phyloP scores from a whole-genome alignment of 495 filamentous ascomycete species.

The Xylaria cubensis region DNA sequence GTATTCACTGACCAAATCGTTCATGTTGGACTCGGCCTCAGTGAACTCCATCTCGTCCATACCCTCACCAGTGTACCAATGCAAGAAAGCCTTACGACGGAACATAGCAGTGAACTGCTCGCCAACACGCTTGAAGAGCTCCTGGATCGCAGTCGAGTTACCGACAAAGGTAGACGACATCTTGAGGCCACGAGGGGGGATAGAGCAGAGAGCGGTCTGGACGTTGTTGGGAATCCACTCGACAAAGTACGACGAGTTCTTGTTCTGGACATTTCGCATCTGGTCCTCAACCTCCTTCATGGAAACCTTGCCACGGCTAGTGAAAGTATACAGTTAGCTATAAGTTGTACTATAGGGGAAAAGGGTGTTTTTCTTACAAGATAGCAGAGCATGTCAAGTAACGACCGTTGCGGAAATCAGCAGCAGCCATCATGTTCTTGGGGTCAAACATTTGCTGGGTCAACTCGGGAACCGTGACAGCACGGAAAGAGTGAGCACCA shows the following conservation, averaged over 20 bases:
- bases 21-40: constrained; percentile 99
- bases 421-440: constrained; percentile 99
- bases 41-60: constrained; percentile 99
- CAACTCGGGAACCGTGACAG: constrained; percentile 95
- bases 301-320: constrained; percentile 95
- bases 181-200: constrained; percentile 96
- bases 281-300: constrained; percentile 99
- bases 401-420: constrained; percentile 99
- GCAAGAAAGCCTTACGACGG: constrained; percentile 99
- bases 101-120: constrained; percentile 99
- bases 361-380: constrained; percentile 60
- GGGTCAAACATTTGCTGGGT: constrained; percentile 99
- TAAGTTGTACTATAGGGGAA: background rate
- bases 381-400: constrained; percentile 99
- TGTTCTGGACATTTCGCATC: constrained; percentile 99
- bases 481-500: constrained; percentile 93
- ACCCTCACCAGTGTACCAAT: constrained; percentile 99
- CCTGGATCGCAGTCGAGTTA: constrained; percentile 99
- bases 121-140: constrained; percentile 99
- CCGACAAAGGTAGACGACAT: constrained; percentile 99
- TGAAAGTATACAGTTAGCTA: constrained; percentile 39
- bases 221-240: constrained; percentile 99
- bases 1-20: constrained; percentile 99
- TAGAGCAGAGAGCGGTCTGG: constrained; percentile 99
- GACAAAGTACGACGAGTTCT: constrained; percentile 99